Evolutionary conservation across 768 basidiomycete species (phyloP).

Genomic region (Boletus tomentosulus): DNA sequence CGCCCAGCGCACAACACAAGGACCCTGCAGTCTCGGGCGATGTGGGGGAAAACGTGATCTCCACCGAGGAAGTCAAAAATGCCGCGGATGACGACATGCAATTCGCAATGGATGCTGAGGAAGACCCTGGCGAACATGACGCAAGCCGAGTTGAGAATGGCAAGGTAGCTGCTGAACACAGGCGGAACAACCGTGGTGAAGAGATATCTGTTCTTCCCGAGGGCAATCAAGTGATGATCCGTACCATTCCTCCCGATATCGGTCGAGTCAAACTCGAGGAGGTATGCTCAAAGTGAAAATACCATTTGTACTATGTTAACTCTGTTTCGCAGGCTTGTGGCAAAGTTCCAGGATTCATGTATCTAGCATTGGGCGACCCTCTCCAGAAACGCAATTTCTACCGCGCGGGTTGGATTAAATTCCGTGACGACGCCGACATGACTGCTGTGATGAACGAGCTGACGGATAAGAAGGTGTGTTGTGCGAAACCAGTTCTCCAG

Average conservation of each 20-base stretch:
- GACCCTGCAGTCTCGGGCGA: constrained; percentile 41
- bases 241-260: constrained; percentile 91
- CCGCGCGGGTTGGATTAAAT: constrained; percentile 91
- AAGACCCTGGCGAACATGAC: constrained; percentile 63
- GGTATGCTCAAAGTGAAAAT: constrained; percentile 40
- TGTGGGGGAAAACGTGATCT: constrained; percentile 30
- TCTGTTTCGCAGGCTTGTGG: constrained; percentile 56
- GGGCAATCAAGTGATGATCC: constrained; percentile 90
- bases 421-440: constrained; percentile 84
- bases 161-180: constrained; percentile 43
- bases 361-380: constrained; percentile 90
- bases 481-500: background rate
- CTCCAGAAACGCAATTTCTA: constrained; percentile 91
- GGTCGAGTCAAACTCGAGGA: constrained; percentile 87
- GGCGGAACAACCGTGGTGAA: constrained; percentile 56
- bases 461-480: constrained; percentile 75
- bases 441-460: constrained; percentile 62
- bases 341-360: constrained; percentile 75
- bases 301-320: constrained; percentile 2
- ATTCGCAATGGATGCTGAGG: constrained; percentile 67
- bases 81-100: constrained; percentile 69
- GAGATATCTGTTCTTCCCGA: constrained; percentile 69
- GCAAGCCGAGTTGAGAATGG: constrained; percentile 57
- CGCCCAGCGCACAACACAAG: constrained; percentile 48
- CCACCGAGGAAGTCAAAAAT: constrained; percentile 52